phyloP scores from a whole-genome alignment of 2,329 filamentous ascomycete species.

The Aspergillus persii region DNA sequence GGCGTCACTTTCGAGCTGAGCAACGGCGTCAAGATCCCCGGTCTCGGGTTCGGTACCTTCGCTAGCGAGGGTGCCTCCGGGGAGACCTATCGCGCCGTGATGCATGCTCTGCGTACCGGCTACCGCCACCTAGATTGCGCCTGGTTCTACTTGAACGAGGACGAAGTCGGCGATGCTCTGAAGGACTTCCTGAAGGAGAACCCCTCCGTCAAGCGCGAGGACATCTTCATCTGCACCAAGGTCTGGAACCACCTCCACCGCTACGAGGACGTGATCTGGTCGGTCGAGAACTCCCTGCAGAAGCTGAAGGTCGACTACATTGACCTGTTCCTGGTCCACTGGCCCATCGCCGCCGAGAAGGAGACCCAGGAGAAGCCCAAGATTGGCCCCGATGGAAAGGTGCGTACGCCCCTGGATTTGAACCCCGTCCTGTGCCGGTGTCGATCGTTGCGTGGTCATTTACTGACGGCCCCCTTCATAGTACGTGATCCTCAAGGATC shows the following conservation, averaged over 20 bases:
- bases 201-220: constrained; percentile 47
- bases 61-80: constrained; percentile 63
- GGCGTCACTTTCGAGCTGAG: constrained; percentile 52
- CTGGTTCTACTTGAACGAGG: constrained; percentile 56
- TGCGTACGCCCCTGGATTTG: constrained; percentile 19
- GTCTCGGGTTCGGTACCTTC: constrained; percentile 65
- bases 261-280: constrained; percentile 46
- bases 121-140: constrained; percentile 58
- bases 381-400: constrained; percentile 53
- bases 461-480: constrained; percentile 18
- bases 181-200: constrained; percentile 55
- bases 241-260: constrained; percentile 55
- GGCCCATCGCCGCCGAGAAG: constrained; percentile 52
- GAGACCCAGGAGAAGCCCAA: constrained; percentile 48
- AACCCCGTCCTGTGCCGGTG: neutral
- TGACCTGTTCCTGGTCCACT: constrained; percentile 64
- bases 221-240: constrained; percentile 54
- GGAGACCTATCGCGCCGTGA: constrained; percentile 56
- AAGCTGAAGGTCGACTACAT: constrained; percentile 69
- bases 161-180: constrained; percentile 53
- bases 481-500: constrained; percentile 62
- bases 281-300: constrained; percentile 59
- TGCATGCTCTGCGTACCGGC: constrained; percentile 50
- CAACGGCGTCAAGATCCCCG: constrained; percentile 62
- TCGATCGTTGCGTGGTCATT: neutral